A percentile compares a stretch with the other conserved stretches of the same genome.
Conservation (phyloP, 305 asterid species). For the Withania somnifera region DNA sequence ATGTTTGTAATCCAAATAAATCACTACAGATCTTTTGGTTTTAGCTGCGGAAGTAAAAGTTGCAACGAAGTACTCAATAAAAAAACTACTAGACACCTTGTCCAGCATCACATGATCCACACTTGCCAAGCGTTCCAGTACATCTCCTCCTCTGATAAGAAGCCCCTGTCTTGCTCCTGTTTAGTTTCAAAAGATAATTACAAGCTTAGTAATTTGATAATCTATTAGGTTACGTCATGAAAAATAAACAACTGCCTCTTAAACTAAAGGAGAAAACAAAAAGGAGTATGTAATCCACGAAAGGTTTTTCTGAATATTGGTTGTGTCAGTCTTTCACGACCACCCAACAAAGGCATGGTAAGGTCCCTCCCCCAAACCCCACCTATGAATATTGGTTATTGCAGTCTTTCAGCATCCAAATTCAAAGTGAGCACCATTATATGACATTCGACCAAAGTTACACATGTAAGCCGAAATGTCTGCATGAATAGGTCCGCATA, state of each 20-base stretch:
- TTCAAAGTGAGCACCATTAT: too few species aligned
- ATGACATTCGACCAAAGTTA: too few species aligned
- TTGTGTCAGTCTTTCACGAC: too few species aligned
- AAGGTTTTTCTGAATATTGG: background rate
- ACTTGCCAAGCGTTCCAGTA: slow-evolving; percentile 83
- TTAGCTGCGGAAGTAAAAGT: background rate
- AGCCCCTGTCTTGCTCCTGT: slow-evolving; percentile 95
- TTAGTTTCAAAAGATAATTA: background rate
- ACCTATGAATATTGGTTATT: too few species aligned
- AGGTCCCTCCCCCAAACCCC: too few species aligned
- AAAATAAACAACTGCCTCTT: background rate
- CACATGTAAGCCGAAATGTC: too few species aligned
- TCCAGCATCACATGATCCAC: slow-evolving; percentile 67
- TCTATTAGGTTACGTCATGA: background rate
- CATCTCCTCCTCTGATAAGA: slow-evolving; percentile 95
- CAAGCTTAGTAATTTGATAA: background rate
- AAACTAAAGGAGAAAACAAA: background rate
- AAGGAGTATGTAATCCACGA: background rate
- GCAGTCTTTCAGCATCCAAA: too few species aligned
- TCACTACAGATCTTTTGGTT: background rate
- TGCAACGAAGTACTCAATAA: background rate
- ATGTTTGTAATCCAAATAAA: background rate
- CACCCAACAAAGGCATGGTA: too few species aligned
- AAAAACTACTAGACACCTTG: slow-evolving; percentile 37
- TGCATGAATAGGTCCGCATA: too few species aligned